Percentiles rank a stretch among this genome's conserved stretches.
Conservation (phyloP, 345 rosid genomes). For the Citrus sinensis region DVS_A1.0 CM039168.1:29152001-29152500, state of each 20-base stretch:
- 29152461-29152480: background rate
- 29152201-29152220: background rate
- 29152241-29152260: background rate
- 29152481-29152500: conserved; percentile 12
- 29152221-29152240: background rate
- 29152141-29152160: background rate
- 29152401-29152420: too few relatives aligned
- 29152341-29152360: background rate
- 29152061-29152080: too few relatives aligned
- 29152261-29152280: background rate
- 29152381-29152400: background rate
- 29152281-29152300: background rate
- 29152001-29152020: too few relatives aligned
- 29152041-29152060: too few relatives aligned
- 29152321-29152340: conserved; percentile 13
- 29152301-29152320: background rate
- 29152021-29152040: too few relatives aligned
- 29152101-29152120: too few relatives aligned
- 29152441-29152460: background rate
- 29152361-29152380: background rate
- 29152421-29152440: background rate
- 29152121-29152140: background rate
- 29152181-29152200: background rate
- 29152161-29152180: background rate
- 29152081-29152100: too few relatives aligned